Percentiles rank a stretch among this genome's conserved stretches.
These are phyloP conservation scores for Microsporum audouinii DNA, from an alignment of 2,329 filamentous ascomycete species.

Conservation along the genomic window DNA sequence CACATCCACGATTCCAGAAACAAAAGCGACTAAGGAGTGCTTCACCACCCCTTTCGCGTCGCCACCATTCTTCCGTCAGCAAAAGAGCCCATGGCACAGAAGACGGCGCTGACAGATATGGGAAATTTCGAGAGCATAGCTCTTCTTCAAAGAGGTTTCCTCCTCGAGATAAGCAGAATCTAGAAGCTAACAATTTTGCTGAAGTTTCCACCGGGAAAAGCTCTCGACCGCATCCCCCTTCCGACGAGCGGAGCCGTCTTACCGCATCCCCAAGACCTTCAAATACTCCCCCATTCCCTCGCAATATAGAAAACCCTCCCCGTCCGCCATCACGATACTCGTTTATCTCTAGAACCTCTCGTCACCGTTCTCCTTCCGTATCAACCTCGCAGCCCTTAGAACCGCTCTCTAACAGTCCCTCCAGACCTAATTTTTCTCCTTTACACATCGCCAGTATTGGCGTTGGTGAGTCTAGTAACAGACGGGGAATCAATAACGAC, in stretches of 20 bases:
- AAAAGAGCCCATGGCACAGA: constrained; percentile 29
- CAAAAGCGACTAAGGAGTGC: constrained; percentile 33
- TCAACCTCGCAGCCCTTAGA: constrained; percentile 22
- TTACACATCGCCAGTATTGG: constrained; percentile 21
- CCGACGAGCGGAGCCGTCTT: constrained; percentile 7
- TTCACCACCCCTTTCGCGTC: constrained; percentile 25
- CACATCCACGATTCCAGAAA: constrained; percentile 22
- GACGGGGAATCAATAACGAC: constrained; percentile 23
- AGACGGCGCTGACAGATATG: constrained; percentile 26
- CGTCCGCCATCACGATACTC: constrained; percentile 29
- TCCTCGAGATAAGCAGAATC: constrained; percentile 24
- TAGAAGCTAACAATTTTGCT: constrained; percentile 20
- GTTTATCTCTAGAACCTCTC: constrained; percentile 22
- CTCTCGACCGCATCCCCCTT: constrained; percentile 22
- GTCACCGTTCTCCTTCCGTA: constrained; percentile 21
- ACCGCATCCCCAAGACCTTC: constrained; percentile 1
- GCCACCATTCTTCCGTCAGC: constrained; percentile 19
- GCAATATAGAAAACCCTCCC: constrained; percentile 20
- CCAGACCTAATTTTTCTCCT: constrained; percentile 26
- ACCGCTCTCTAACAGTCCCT: constrained; percentile 20
- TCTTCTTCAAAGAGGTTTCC: constrained; percentile 25
- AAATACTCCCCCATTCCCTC: not conserved
- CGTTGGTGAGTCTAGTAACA: constrained; percentile 23
- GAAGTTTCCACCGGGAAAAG: constrained; percentile 17
- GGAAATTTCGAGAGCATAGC: constrained; percentile 27